phyloP scores from a whole-genome alignment of 768 basidiomycete species.

The Saitozyma sp. region DNA sequence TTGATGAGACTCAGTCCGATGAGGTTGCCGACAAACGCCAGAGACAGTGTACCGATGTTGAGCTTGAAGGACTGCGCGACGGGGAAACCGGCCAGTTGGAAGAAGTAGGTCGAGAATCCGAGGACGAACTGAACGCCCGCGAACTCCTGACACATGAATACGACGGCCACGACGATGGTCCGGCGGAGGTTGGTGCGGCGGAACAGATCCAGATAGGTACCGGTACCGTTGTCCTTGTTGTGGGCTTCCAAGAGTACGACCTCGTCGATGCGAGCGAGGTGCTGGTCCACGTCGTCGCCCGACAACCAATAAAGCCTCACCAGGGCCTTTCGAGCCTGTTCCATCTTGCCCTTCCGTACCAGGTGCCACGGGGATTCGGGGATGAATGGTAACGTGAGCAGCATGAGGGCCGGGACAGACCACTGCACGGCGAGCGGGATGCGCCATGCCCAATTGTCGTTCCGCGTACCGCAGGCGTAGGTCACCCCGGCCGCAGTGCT shows the following conservation, averaged over 20 bases:
- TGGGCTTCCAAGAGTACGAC: constrained; percentile 11
- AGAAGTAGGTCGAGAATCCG: constrained; percentile 24
- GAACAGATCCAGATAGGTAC: constrained; percentile 11
- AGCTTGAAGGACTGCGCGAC: constrained; percentile 7
- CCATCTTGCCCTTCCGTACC: constrained; percentile 5
- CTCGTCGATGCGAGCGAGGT: constrained; percentile 11
- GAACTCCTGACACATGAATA: constrained; percentile 3
- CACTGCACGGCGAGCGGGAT: constrained; percentile 13
- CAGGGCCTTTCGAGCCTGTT: constrained; percentile 7
- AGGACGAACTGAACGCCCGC: constrained; percentile 11
- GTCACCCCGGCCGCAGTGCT: no score
- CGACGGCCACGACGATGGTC: constrained; percentile 9
- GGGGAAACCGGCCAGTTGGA: constrained; percentile 20
- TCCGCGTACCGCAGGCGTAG: not conserved
- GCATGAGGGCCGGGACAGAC: constrained; percentile 14
- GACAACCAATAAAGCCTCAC: not conserved
- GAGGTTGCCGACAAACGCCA: not conserved
- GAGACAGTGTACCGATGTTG: not conserved
- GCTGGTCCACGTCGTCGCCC: constrained; percentile 12
- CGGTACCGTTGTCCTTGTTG: not conserved
- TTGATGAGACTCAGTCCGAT: constrained; percentile 4
- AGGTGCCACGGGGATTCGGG: constrained; percentile 23
- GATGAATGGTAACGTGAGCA: constrained; percentile 12
- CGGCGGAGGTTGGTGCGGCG: constrained; percentile 11
- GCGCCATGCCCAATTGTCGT: not conserved